These are phyloP conservation scores for Talaromyces sp. DNA, from an alignment of 2,329 filamentous ascomycete genomes.

Conservation along the genomic window DNA sequence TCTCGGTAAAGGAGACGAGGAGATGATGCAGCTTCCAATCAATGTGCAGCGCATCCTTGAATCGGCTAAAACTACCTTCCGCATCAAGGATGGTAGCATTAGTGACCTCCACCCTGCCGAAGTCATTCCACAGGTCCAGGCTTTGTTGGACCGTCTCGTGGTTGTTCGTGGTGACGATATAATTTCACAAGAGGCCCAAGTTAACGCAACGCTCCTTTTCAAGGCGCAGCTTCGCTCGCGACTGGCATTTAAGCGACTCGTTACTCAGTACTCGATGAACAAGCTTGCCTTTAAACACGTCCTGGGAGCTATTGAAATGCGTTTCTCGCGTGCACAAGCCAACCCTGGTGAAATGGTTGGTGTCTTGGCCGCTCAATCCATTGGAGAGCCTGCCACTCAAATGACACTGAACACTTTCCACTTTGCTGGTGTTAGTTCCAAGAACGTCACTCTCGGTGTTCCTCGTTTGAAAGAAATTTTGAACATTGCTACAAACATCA, in stretches of 20 bases:
- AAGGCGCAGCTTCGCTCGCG: constrained; percentile 86
- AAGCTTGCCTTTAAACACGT: constrained; percentile 91
- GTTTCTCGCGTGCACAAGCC: constrained; percentile 79
- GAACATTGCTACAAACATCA: constrained; percentile 95
- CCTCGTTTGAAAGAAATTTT: constrained; percentile 99
- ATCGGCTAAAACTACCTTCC: constrained; percentile 82
- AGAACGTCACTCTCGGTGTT: constrained; percentile 99
- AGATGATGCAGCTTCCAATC: constrained; percentile 83
- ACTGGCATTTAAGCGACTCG: constrained; percentile 87
- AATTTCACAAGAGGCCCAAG: constrained; percentile 79
- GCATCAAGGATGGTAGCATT: constrained; percentile 75
- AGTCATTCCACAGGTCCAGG: constrained; percentile 72
- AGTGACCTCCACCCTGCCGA: constrained; percentile 87
- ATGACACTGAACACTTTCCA: constrained; percentile 99
- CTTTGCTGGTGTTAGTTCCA: constrained; percentile 98
- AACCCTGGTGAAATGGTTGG: constrained; percentile 98
- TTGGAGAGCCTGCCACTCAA: constrained; percentile 96
- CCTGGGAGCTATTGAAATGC: constrained; percentile 80
- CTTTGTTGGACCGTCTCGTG: constrained; percentile 68
- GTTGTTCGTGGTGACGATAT: constrained; percentile 80
- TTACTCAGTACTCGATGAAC: constrained; percentile 77
- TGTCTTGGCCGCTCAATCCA: constrained; percentile 94
- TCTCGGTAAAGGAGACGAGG: constrained; percentile 70
- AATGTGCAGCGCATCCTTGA: constrained; percentile 89
- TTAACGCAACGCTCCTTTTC: constrained; percentile 83